A percentile compares a stretch with the other conserved stretches of the same genome.
phyloP scores from a whole-genome alignment of 164 flowering plant species.

The Stephania japonica region DNA sequence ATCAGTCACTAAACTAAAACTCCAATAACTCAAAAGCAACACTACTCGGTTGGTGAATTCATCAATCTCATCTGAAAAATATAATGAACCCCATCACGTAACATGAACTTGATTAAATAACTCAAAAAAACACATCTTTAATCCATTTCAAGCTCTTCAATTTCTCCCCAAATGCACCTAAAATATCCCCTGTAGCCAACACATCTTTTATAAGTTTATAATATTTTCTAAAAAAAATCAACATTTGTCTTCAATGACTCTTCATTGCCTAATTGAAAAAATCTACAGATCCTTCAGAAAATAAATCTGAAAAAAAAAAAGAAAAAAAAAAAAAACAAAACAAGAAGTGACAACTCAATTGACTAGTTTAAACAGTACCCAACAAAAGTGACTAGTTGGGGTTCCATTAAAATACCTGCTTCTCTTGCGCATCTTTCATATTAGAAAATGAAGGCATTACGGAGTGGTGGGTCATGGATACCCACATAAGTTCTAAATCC shows the following conservation, averaged over 20 bases:
- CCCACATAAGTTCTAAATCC: background rate
- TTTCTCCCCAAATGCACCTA: background rate
- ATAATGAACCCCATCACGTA: background rate
- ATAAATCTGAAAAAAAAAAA: background rate
- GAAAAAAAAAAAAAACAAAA: too few species aligned
- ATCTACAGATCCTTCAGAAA: background rate
- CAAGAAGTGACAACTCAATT: background rate
- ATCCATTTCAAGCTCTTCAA: background rate
- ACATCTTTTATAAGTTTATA: background rate
- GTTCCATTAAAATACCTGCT: background rate
- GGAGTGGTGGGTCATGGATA: background rate
- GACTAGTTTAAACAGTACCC: background rate
- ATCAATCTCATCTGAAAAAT: background rate
- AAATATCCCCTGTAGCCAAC: background rate
- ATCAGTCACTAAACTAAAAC: background rate
- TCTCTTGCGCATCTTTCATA: background rate
- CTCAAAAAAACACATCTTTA: background rate
- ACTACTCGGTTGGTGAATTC: background rate
- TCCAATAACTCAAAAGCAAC: background rate
- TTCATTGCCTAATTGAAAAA: background rate
- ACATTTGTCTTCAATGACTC: background rate
- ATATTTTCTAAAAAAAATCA: background rate
- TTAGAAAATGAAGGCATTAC: background rate
- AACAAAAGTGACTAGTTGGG: background rate
- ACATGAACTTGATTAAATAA: too few species aligned